Evolutionary conservation across 345 rosid genomes (phyloP).

Genomic region (Lepidium sativum): DNA sequence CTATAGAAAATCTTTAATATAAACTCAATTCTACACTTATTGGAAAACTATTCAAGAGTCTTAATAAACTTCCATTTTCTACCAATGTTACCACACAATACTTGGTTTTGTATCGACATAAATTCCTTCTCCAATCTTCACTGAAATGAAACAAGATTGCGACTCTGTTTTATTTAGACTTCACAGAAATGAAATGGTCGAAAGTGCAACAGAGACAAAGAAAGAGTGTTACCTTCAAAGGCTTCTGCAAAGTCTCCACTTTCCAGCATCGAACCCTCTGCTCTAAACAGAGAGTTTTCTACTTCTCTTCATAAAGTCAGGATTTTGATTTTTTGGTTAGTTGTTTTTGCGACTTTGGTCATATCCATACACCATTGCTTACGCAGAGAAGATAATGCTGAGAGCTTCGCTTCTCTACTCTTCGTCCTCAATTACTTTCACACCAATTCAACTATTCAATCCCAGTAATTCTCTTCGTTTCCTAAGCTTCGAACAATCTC

Average conservation of each 20-base stretch:
- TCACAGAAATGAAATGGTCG: not conserved
- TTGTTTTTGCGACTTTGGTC: not conserved
- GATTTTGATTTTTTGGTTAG: not conserved
- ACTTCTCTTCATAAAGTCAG: not conserved
- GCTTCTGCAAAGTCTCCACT: too few relatives aligned
- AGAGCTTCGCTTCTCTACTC: constrained; percentile 37
- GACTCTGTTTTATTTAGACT: not conserved
- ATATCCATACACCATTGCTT: not conserved
- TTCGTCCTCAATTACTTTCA: constrained; percentile 25
- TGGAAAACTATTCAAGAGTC: not conserved
- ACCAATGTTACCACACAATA: not conserved
- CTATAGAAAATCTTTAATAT: not conserved
- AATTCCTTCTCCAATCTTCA: not conserved
- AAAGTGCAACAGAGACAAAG: too few relatives aligned
- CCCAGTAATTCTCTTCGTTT: not conserved
- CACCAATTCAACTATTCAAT: constrained; percentile 8
- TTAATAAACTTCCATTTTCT: not conserved
- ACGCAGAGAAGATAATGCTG: constrained; percentile 33
- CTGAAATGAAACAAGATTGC: not conserved
- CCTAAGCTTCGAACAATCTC: not conserved
- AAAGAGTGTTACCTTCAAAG: too few relatives aligned
- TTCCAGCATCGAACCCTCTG: not conserved
- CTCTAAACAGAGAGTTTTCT: not conserved
- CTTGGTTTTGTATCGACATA: not conserved
- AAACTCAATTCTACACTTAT: not conserved